Conservation (phyloP, 441 rosid genomes). For the Croton laevigatus region DNA sequence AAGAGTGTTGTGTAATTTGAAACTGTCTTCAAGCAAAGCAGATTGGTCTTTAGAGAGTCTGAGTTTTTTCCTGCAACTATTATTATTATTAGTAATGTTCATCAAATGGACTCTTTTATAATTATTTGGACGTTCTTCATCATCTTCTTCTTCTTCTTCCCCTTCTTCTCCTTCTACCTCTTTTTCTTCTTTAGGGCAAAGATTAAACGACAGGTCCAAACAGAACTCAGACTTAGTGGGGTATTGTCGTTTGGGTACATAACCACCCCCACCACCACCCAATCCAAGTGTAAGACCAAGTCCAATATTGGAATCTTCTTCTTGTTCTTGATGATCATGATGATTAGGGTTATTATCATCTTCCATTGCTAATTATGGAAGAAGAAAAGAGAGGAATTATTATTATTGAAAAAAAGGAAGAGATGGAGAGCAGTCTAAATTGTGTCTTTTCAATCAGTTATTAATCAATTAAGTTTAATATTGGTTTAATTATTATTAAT, state of each 20-base stretch:
- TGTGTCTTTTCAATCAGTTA: no score
- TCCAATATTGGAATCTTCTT: constrained; percentile 18
- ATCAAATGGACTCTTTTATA: neutral
- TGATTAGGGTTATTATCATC: neutral
- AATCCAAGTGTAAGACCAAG: constrained; percentile 27
- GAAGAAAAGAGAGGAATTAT: neutral
- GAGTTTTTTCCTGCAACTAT: constrained; percentile 38
- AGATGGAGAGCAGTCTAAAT: no score
- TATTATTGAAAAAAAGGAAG: neutral
- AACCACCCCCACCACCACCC: neutral
- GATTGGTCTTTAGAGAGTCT: constrained; percentile 44
- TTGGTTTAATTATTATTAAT: no score
- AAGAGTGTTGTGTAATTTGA: constrained; percentile 39
- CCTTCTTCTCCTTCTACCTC: constrained; percentile 13
- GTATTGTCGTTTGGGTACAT: constrained; percentile 1
- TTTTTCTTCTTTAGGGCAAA: constrained; percentile 16
- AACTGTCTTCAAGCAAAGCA: constrained; percentile 40
- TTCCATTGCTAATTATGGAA: neutral
- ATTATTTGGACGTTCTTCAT: neutral
- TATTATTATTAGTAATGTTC: neutral
- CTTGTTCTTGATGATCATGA: neutral
- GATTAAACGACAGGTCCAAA: constrained; percentile 33
- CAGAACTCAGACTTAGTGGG: constrained; percentile 5
- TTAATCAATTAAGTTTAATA: no score
- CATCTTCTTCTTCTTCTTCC: neutral